Conservation (phyloP, 1,139 yeast genomes). For the Suhomyces guaymorum region DNA sequence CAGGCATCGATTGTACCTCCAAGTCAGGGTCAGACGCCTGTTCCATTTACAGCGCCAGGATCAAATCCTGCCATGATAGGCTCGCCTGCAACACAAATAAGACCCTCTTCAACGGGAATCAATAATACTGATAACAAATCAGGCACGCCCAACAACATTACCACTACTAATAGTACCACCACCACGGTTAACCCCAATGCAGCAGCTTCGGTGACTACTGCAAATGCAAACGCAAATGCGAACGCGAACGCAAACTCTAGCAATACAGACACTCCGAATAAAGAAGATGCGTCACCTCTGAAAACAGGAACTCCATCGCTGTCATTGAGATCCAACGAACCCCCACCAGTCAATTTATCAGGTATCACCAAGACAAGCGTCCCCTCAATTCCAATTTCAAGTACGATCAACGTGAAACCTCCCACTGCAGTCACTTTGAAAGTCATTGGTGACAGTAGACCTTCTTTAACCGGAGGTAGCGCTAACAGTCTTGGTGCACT, state of each 20-base stretch:
- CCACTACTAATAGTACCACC: too few species aligned
- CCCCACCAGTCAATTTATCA: slow-evolving; percentile 31
- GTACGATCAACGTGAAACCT: slow-evolving; percentile 62
- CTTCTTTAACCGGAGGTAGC: slow-evolving; percentile 84
- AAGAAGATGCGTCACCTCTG: slow-evolving; percentile 9
- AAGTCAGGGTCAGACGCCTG: slow-evolving; percentile 10
- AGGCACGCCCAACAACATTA: slow-evolving; percentile 15
- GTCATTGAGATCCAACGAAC: slow-evolving; percentile 15
- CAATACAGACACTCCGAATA: slow-evolving; percentile 16
- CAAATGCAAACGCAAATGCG: slow-evolving; percentile 7
- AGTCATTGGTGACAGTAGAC: slow-evolving; percentile 56
- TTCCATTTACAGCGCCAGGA: not conserved
- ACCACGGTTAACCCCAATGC: too few species aligned
- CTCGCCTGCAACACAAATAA: slow-evolving; percentile 1
- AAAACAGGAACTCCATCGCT: slow-evolving; percentile 10
- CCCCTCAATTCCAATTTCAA: slow-evolving; percentile 74
- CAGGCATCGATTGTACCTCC: slow-evolving; percentile 4
- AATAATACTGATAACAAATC: slow-evolving; percentile 4
- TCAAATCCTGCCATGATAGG: slow-evolving; percentile 6
- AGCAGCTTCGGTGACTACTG: slow-evolving; percentile 6
- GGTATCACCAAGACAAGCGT: slow-evolving; percentile 66
- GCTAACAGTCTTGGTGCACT: slow-evolving; percentile 64
- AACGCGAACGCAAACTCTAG: too few species aligned
- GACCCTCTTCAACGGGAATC: slow-evolving; percentile 10
- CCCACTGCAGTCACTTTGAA: slow-evolving; percentile 64